A percentile compares a stretch with the other conserved stretches of the same genome.
Evolutionary conservation across 2,329 filamentous ascomycete species (phyloP).

Genomic region (Diplocarpon mali): DNA sequence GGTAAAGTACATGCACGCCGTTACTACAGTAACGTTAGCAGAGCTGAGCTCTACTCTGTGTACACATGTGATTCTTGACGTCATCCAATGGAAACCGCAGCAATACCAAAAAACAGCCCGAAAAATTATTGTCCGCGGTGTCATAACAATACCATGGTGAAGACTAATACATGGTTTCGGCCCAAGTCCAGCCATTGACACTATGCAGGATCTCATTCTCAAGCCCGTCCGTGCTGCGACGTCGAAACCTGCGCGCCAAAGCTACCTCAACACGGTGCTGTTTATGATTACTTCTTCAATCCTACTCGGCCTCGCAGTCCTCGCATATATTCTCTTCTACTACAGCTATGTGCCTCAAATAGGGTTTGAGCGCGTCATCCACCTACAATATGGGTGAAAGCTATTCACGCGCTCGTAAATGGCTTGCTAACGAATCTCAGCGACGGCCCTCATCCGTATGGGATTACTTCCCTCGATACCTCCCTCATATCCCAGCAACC

Average conservation of each 20-base stretch:
- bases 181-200: background rate
- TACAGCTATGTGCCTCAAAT: constrained; percentile 56
- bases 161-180: constrained; percentile 3
- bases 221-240: constrained; percentile 42
- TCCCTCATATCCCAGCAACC: constrained; percentile 60
- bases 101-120: background rate
- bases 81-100: background rate
- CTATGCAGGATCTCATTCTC: constrained; percentile 38
- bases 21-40: no score
- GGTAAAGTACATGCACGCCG: no score
- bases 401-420: background rate
- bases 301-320: constrained; percentile 45
- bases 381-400: constrained; percentile 52
- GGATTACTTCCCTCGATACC: constrained; percentile 23
- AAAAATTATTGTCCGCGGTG: background rate
- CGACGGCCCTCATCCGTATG: constrained; percentile 28
- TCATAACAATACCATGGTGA: constrained; percentile 3
- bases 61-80: background rate
- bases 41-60: no score
- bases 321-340: constrained; percentile 59
- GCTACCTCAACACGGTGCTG: constrained; percentile 46
- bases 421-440: constrained; percentile 19
- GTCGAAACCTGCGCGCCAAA: constrained; percentile 50
- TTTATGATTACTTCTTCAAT: constrained; percentile 35
- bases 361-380: constrained; percentile 48